Base-by-base conservation (phyloP, 441 rosid species). In the Corymbia citriodora region DNA sequence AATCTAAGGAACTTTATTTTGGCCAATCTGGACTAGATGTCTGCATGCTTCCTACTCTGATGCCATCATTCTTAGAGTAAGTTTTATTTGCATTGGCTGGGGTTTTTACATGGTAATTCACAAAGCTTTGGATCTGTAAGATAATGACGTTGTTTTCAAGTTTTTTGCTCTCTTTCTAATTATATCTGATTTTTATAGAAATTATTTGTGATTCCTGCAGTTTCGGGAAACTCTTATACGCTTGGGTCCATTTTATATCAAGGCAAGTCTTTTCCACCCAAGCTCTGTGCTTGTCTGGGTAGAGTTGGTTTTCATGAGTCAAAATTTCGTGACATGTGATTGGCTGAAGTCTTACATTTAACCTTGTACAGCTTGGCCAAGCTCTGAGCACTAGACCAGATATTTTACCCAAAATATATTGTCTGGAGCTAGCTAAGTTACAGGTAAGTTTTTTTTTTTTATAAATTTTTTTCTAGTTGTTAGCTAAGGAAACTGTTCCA, bases 331-430 rank as follows among this genome's bases (percentile, higher is more conserved):
- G 87, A 18, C 85, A 23, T 23, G 10, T 86, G 50, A 36, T 88
- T 88, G 55, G 79, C 81, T 48, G 29, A 88, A 70, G 17, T 88
- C 81, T 25, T 40, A 45, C 27, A 45, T 79, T 33, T 61, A 27
- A 50, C 59, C 18, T 55, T 88, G 86, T 90, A 89, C 99, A 97
- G 99, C 98, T 98, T n/a, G 99, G 99, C 87, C 99, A 98, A 96
- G 99, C 99, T 89, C 94, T 97, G 92, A 97, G 99, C 96, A 98
- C 99, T n/a, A 97, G 99, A 93, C 96, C 99, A 61, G 99, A 98
- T 93, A 94, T 98, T 93, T 93, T 98, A 92, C 97, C 99, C 25
- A 90, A 95, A 59, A 92, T 97, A 52, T 98, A 97, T 90, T 97
- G 99, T 92, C 97, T 96, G 91, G 99, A 98, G 94, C 99, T 98